Evolutionary conservation across 2,329 filamentous ascomycete species (phyloP).

Genomic region (Ilyonectria sp.): DNA sequence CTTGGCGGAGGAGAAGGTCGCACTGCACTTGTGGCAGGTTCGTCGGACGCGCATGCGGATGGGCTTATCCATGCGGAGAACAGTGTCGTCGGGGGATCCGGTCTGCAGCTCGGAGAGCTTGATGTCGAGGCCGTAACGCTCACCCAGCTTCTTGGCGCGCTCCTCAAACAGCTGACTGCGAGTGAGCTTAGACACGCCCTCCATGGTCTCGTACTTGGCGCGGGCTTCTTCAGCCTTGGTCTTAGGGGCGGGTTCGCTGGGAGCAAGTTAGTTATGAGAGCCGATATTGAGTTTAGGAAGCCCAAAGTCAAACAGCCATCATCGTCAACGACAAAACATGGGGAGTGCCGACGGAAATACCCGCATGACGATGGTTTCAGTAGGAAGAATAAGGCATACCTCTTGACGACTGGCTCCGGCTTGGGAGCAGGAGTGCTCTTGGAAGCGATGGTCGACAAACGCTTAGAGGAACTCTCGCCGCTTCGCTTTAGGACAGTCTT

Average conservation of each 20-base stretch:
- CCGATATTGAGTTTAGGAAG: neutral
- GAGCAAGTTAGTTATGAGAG: neutral
- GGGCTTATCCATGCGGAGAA: slow-evolving; percentile 79
- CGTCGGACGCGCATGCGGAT: slow-evolving; percentile 85
- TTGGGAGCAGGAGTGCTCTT: slow-evolving; percentile 39
- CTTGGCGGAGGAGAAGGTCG: slow-evolving; percentile 80
- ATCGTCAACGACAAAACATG: neutral
- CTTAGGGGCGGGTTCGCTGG: slow-evolving; percentile 39
- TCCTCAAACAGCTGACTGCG: slow-evolving; percentile 69
- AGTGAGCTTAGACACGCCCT: slow-evolving; percentile 59
- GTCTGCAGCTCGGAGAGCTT: slow-evolving; percentile 68
- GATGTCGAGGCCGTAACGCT: slow-evolving; percentile 70
- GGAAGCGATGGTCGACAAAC: slow-evolving; percentile 44
- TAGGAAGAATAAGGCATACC: slow-evolving; percentile 39
- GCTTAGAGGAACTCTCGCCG: slow-evolving; percentile 54
- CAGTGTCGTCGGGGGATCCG: slow-evolving; percentile 65
- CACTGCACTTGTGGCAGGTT: slow-evolving; percentile 85
- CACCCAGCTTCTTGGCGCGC: slow-evolving; percentile 69
- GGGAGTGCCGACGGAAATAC: neutral
- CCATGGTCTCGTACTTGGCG: slow-evolving; percentile 49
- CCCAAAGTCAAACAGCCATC: neutral
- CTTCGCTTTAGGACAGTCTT: slow-evolving; percentile 65
- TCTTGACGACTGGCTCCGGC: slow-evolving; percentile 43
- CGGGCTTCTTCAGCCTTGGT: slow-evolving; percentile 46
- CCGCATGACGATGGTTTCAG: neutral